Conservation (phyloP, 2,329 filamentous ascomycete genomes). For the Cordyceps cateniannulata region DNA sequence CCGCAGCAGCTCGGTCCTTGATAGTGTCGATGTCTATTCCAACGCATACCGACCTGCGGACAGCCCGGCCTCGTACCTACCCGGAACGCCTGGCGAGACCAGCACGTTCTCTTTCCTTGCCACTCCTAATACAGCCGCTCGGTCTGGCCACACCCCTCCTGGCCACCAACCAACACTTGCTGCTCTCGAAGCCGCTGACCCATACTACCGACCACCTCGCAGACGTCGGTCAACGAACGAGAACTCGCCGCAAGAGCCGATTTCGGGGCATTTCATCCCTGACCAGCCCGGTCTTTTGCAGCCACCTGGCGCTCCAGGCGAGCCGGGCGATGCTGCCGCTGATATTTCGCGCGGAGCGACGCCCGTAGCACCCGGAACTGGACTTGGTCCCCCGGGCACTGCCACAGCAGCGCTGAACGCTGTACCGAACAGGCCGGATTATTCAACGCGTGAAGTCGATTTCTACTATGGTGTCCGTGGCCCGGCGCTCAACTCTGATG, state of each 20-base stretch:
- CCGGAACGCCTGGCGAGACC: conserved; percentile 66
- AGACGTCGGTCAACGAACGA: conserved; percentile 55
- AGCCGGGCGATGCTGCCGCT: conserved; percentile 34
- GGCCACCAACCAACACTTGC: conserved; percentile 38
- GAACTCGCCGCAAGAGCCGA: conserved; percentile 25
- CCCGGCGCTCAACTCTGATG: conserved; percentile 75
- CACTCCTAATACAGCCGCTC: conserved; percentile 43
- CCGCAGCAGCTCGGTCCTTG: conserved; percentile 49
- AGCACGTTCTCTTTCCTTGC: conserved; percentile 67
- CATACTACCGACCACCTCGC: conserved; percentile 83
- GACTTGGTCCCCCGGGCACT: background rate
- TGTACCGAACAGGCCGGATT: conserved; percentile 65
- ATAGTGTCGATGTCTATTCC: conserved; percentile 42
- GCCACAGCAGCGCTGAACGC: conserved; percentile 29
- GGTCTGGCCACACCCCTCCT: conserved; percentile 32
- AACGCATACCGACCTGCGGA: conserved; percentile 42
- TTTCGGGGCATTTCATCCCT: conserved; percentile 19
- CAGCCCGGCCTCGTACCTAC: conserved; percentile 59
- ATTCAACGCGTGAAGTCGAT: conserved; percentile 89
- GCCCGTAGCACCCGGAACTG: conserved; percentile 32
- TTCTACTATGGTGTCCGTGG: conserved; percentile 94
- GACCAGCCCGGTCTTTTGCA: conserved; percentile 35
- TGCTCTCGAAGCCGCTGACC: conserved; percentile 55
- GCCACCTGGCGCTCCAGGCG: conserved; percentile 24
- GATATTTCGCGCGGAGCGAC: conserved; percentile 38